Evolutionary conservation across 2,329 filamentous ascomycete species (phyloP).

Genomic region (Cytospora leucostoma): DNA sequence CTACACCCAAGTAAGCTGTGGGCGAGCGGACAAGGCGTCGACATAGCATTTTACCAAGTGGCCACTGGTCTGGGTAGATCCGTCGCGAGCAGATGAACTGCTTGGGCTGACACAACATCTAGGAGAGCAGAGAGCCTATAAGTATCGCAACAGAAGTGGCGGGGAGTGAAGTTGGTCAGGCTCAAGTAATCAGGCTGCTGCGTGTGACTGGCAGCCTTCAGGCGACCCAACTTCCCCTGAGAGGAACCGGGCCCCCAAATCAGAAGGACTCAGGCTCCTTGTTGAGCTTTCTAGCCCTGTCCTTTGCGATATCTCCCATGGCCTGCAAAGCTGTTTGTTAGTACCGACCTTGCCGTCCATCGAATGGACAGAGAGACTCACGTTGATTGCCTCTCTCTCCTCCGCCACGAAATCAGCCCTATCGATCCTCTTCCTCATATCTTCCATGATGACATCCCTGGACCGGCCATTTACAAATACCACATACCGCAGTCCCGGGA

Average conservation of each 20-base stretch:
- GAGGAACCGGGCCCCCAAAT: conserved; percentile 23
- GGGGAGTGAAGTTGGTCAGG: not conserved
- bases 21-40: not conserved
- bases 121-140: not conserved
- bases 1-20: not conserved
- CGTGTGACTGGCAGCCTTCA: not conserved
- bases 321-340: conserved; percentile 55
- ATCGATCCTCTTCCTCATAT: conserved; percentile 76
- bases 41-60: not conserved
- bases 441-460: conserved; percentile 72
- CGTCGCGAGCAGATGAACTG: not conserved
- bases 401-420: conserved; percentile 67
- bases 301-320: conserved; percentile 88
- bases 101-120: not conserved
- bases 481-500: conserved; percentile 84
- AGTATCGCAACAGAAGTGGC: not conserved
- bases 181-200: not conserved
- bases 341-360: conserved; percentile 20
- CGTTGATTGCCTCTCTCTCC: conserved; percentile 72
- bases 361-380: conserved; percentile 42
- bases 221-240: conserved; percentile 11
- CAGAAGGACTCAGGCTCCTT: conserved; percentile 25
- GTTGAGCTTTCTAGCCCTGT: conserved; percentile 68
- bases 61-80: not conserved
- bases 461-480: conserved; percentile 87